A percentile compares a stretch with the other conserved stretches of the same genome.
Evolutionary conservation across 805 yeast genomes (phyloP).

Genomic region (Sungouiella thailandica): DNA sequence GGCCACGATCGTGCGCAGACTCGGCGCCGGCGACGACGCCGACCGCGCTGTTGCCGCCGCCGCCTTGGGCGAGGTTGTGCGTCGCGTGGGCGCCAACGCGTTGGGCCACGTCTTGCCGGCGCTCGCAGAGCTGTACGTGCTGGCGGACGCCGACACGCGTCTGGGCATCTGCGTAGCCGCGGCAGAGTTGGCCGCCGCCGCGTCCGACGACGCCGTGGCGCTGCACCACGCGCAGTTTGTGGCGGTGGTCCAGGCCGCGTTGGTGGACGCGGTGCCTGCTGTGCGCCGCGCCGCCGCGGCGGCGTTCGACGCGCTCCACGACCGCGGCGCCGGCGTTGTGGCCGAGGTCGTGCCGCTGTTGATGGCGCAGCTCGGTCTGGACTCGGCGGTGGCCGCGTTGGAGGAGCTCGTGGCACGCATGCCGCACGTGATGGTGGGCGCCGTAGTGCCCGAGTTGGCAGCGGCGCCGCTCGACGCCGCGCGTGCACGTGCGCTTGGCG

Average conservation of each 20-base stretch:
- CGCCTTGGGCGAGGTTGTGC: conserved; percentile 89
- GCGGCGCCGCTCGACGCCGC: conserved; percentile 74
- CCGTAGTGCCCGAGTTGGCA: conserved; percentile 79
- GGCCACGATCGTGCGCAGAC: conserved; percentile 68
- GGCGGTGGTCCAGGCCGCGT: conserved; percentile 68
- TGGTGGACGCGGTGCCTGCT: conserved; percentile 64
- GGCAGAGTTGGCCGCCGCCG: conserved; percentile 75
- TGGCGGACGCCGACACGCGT: conserved; percentile 75
- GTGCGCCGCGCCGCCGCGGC: conserved; percentile 91
- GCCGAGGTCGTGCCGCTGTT: conserved; percentile 86
- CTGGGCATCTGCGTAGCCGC: conserved; percentile 97
- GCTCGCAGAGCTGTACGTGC: conserved; percentile 56
- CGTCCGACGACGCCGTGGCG: conserved; percentile 53
- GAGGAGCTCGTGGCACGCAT: conserved; percentile 89
- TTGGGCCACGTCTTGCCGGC: conserved; percentile 82
- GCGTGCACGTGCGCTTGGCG: conserved; percentile 83
- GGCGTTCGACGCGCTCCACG: conserved; percentile 85
- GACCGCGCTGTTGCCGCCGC: conserved; percentile 88
- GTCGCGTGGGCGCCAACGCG: conserved; percentile 88
- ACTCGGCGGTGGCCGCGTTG: conserved; percentile 78
- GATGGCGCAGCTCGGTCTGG: conserved; percentile 57
- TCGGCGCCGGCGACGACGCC: conserved; percentile 75
- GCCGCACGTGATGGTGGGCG: conserved; percentile 90
- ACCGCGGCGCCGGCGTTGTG: conserved; percentile 74
- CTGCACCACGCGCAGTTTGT: conserved; percentile 68